Percentiles rank a stretch among this genome's conserved stretches.
These are phyloP conservation scores for Ormosia semicastrata DNA, from an alignment of 306 rosid genomes.

Conservation along the genomic window DNA sequence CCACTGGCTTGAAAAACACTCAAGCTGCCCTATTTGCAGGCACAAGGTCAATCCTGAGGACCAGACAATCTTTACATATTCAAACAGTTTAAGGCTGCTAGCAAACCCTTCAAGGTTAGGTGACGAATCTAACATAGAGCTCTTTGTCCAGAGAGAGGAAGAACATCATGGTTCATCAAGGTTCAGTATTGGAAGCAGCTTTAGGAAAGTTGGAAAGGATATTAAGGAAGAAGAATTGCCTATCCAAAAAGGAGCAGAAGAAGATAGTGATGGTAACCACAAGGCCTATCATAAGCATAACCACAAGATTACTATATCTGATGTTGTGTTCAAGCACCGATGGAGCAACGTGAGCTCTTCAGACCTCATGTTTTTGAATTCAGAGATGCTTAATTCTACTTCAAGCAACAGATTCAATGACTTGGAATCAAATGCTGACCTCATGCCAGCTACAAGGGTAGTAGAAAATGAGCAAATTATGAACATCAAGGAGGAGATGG, in stretches of 20 bases:
- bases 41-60: constrained; percentile 67
- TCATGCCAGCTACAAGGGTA: neutral
- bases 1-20: constrained; percentile 87
- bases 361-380: constrained; percentile 79
- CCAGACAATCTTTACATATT: constrained; percentile 43
- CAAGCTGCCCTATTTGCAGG: constrained; percentile 95
- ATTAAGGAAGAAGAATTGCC: constrained; percentile 47
- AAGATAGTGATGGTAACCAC: constrained; percentile 19
- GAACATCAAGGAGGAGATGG: constrained; percentile 68
- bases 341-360: constrained; percentile 94
- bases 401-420: constrained; percentile 68
- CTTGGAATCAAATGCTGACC: constrained; percentile 22
- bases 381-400: constrained; percentile 59
- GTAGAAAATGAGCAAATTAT: constrained; percentile 39
- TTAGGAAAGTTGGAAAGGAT: constrained; percentile 52
- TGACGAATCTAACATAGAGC: constrained; percentile 71
- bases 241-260: constrained; percentile 33
- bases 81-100: constrained; percentile 69
- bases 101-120: constrained; percentile 39
- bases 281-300: constrained; percentile 61
- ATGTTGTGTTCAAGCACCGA: constrained; percentile 70
- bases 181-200: constrained; percentile 86
- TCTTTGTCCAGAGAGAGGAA: constrained; percentile 86
- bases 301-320: constrained; percentile 73
- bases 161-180: constrained; percentile 63